Evolutionary conservation across 345 rosid genomes (phyloP).

Genomic region (Brassica incana): DNA sequence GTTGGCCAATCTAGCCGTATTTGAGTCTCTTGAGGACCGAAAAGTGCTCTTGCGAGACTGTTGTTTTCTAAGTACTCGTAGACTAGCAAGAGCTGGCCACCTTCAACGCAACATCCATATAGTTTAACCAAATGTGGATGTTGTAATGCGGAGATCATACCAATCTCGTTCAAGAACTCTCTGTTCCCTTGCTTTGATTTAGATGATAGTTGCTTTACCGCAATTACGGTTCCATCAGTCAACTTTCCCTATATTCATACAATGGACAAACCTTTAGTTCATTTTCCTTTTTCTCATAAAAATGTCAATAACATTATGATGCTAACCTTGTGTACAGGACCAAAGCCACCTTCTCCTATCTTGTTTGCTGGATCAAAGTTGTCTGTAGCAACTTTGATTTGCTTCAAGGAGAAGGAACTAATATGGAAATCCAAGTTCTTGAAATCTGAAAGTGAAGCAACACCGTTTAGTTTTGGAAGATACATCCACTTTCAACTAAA

Average conservation of each 20-base stretch:
- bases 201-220: constrained; percentile 56
- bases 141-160: constrained; percentile 58
- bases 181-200: constrained; percentile 62
- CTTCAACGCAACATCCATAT: constrained; percentile 58
- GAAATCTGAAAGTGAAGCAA: constrained; percentile 36
- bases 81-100: constrained; percentile 49
- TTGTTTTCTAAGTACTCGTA: constrained; percentile 41
- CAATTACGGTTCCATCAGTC: constrained; percentile 56
- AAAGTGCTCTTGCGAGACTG: constrained; percentile 52
- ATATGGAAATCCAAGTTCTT: constrained; percentile 47
- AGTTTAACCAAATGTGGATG: constrained; percentile 61
- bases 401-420: constrained; percentile 51
- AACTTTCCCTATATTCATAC: constrained; percentile 44
- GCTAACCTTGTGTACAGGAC: constrained; percentile 64
- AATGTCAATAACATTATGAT: background rate
- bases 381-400: constrained; percentile 55
- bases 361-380: constrained; percentile 55
- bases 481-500: background rate
- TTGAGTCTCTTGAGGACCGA: constrained; percentile 42
- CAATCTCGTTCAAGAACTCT: constrained; percentile 59
- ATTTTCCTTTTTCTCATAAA: background rate
- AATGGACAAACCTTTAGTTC: background rate
- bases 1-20: constrained; percentile 17
- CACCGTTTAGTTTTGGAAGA: constrained; percentile 10
- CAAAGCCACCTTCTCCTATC: constrained; percentile 71